These are phyloP conservation scores for Dillenia suffruticosa DNA, from an alignment of 164 flowering plant species.

Conservation along the genomic window DNA sequence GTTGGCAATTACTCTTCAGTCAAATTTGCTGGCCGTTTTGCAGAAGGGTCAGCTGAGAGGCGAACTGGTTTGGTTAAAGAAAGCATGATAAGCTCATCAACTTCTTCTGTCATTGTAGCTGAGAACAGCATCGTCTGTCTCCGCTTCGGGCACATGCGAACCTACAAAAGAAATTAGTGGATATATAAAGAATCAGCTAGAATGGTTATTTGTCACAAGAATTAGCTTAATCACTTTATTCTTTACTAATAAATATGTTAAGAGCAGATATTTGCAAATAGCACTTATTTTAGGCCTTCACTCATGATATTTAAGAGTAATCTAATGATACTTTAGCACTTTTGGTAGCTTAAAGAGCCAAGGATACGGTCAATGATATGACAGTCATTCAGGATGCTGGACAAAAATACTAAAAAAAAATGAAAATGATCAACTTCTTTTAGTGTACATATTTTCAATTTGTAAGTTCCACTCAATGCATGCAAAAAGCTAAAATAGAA, in stretches of 20 bases:
- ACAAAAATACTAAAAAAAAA: too few relatives aligned
- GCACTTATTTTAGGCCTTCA: too few relatives aligned
- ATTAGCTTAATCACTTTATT: too few relatives aligned
- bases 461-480: too few relatives aligned
- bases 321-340: too few relatives aligned
- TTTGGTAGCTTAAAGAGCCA: neutral
- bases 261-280: neutral
- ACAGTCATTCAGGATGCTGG: neutral
- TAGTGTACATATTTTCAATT: too few relatives aligned
- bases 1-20: constrained; percentile 73
- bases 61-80: constrained; percentile 82
- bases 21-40: constrained; percentile 75
- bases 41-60: constrained; percentile 89
- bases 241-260: too few relatives aligned
- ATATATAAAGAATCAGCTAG: too few relatives aligned
- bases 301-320: too few relatives aligned
- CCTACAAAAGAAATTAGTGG: constrained; percentile 30
- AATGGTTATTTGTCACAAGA: too few relatives aligned
- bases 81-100: constrained; percentile 82
- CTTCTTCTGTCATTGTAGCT: constrained; percentile 96
- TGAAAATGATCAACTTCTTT: too few relatives aligned
- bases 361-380: neutral
- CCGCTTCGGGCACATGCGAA: constrained; percentile 75
- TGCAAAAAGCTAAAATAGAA: neutral
- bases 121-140: constrained; percentile 96